These are phyloP conservation scores for Calonectria hawksworthii DNA, from an alignment of 2,329 filamentous ascomycete species.

Conservation along the genomic window DNA sequence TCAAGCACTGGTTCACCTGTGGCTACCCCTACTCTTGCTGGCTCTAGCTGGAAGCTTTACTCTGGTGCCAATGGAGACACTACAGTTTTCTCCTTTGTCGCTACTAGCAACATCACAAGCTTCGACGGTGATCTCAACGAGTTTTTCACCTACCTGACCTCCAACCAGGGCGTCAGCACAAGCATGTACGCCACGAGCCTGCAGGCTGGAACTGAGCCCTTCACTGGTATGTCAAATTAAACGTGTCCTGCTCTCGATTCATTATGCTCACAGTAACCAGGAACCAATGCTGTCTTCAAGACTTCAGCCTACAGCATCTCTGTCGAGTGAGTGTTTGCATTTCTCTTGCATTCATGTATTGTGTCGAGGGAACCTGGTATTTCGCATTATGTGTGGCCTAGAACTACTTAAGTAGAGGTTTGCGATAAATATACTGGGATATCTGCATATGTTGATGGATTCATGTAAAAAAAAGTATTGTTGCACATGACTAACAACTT, in stretches of 20 bases:
- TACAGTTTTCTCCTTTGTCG: conserved; percentile 71
- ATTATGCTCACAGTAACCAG: conserved; percentile 11
- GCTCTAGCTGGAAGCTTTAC: conserved; percentile 70
- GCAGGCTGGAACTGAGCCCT: conserved; percentile 67
- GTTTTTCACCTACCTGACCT: conserved; percentile 70
- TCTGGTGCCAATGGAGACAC: conserved; percentile 71
- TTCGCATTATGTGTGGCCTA: background rate
- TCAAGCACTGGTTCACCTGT: conserved; percentile 30
- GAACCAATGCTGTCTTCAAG: conserved; percentile 36
- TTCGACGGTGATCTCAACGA: conserved; percentile 70
- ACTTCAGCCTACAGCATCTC: conserved; percentile 35
- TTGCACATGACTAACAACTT: background rate
- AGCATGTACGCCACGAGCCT: conserved; percentile 41
- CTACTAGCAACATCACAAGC: conserved; percentile 57
- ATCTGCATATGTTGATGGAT: background rate
- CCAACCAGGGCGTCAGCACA: conserved; percentile 55
- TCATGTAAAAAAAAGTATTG: background rate
- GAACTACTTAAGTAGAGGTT: background rate
- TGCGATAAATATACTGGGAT: background rate
- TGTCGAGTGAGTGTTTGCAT: conserved; percentile 15
- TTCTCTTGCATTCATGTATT: background rate
- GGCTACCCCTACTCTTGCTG: conserved; percentile 65
- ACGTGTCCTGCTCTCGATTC: rapidly evolving
- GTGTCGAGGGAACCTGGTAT: background rate
- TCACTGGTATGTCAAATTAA: conserved; percentile 56